phyloP scores from a whole-genome alignment of 495 filamentous ascomycete species.

The Parmelia sp. region DNA sequence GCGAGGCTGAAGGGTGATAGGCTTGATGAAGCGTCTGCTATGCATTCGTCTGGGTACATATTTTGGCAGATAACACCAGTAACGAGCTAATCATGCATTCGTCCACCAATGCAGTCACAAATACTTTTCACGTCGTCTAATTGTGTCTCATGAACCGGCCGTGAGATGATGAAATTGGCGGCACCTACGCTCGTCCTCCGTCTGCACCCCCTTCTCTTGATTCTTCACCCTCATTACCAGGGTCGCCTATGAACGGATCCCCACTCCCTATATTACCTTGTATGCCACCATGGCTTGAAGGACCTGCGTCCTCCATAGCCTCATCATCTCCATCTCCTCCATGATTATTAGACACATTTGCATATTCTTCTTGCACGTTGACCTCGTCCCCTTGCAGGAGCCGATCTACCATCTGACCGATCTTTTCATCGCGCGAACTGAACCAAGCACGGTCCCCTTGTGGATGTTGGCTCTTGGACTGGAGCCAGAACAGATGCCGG shows the following conservation, averaged over 20 bases:
- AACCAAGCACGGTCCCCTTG: slow-evolving; percentile 68
- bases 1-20: not conserved
- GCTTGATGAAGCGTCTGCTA: slow-evolving; percentile 8
- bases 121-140: not conserved
- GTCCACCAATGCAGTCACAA: not conserved
- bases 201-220: slow-evolving; percentile 88
- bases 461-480: slow-evolving; percentile 74
- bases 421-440: slow-evolving; percentile 69
- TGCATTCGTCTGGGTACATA: slow-evolving; percentile 7
- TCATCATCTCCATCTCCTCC: slow-evolving; percentile 61
- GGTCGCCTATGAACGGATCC: slow-evolving; percentile 51
- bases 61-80: slow-evolving; percentile 1
- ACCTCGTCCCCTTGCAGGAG: slow-evolving; percentile 87
- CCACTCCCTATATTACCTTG: slow-evolving; percentile 24
- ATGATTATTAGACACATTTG: slow-evolving; percentile 45
- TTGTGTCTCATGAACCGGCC: slow-evolving; percentile 6
- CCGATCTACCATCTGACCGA: slow-evolving; percentile 77
- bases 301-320: slow-evolving; percentile 81
- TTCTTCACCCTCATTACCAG: slow-evolving; percentile 81
- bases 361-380: slow-evolving; percentile 70
- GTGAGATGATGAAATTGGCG: slow-evolving; percentile 24
- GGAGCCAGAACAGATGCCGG: slow-evolving; percentile 92
- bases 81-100: slow-evolving; percentile 1
- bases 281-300: slow-evolving; percentile 37
- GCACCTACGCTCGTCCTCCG: slow-evolving; percentile 98